phyloP scores from a whole-genome alignment of 1,139 yeast species.

The Saccharomyces hybrid region DNA sequence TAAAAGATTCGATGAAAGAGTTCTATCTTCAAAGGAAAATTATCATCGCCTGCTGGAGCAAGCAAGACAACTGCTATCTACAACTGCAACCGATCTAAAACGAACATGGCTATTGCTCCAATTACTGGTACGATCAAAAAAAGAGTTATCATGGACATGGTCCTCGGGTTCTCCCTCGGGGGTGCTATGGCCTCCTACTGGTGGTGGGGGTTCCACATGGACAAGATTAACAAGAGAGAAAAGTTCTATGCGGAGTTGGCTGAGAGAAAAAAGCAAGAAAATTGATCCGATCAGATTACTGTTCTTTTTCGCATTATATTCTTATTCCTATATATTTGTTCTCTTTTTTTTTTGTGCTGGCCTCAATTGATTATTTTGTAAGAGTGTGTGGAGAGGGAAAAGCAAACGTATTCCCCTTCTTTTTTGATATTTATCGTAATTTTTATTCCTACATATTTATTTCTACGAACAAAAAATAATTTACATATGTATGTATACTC shows the following conservation, averaged over 20 bases:
- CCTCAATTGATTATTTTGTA: conserved; percentile 3
- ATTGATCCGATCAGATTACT: conserved; percentile 5
- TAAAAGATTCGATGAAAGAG: neutral
- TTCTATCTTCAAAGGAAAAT: neutral
- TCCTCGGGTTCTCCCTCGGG: conserved; percentile 54
- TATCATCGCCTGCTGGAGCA: neutral
- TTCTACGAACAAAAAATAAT: neutral
- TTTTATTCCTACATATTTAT: neutral
- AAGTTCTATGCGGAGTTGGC: conserved; percentile 71
- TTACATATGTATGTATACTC: neutral
- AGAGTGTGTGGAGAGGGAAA: neutral
- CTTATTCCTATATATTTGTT: neutral
- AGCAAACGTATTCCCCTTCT: neutral
- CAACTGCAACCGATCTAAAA: conserved; percentile 1
- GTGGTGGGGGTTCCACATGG: conserved; percentile 76
- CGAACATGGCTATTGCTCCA: conserved; percentile 63
- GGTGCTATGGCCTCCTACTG: conserved; percentile 49
- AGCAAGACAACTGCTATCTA: neutral
- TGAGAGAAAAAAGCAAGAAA: conserved; percentile 54
- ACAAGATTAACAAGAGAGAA: conserved; percentile 67
- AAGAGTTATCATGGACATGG: conserved; percentile 73
- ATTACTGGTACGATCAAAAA: conserved; percentile 79
- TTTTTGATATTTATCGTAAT: neutral
- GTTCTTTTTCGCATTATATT: conserved; percentile 1
- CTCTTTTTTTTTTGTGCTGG: neutral